phyloP scores from a whole-genome alignment of 495 filamentous ascomycete species.

The Lasiosphaeria miniovina region DNA sequence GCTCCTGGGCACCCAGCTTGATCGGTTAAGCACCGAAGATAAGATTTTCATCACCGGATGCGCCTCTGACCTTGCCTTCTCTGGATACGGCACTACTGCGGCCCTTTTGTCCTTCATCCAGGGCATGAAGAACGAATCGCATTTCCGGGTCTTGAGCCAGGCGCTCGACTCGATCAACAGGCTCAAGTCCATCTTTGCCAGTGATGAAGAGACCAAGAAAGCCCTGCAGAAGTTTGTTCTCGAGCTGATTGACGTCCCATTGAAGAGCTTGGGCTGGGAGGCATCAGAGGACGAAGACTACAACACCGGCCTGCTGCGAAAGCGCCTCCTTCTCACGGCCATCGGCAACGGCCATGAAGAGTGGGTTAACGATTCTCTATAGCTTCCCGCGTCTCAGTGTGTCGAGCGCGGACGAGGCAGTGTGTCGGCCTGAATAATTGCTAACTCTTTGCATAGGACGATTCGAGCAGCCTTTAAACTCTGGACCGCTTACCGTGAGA shows the following conservation, averaged over 20 bases:
- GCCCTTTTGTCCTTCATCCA: slow-evolving; percentile 77
- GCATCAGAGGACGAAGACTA: slow-evolving; percentile 73
- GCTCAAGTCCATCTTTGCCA: slow-evolving; percentile 50
- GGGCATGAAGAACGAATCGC: slow-evolving; percentile 74
- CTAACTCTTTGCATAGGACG: slow-evolving; percentile 45
- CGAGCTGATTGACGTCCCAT: slow-evolving; percentile 65
- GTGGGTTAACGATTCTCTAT: slow-evolving; percentile 42
- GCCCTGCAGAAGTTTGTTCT: slow-evolving; percentile 73
- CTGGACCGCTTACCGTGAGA: slow-evolving; percentile 70
- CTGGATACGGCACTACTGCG: slow-evolving; percentile 76
- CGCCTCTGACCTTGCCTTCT: slow-evolving; percentile 84
- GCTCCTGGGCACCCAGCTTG: slow-evolving; percentile 70
- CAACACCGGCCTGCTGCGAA: slow-evolving; percentile 74
- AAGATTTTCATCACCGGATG: slow-evolving; percentile 89
- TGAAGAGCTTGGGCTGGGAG: slow-evolving; percentile 82
- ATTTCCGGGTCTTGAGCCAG: slow-evolving; percentile 87
- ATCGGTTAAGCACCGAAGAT: slow-evolving; percentile 75
- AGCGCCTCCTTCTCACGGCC: slow-evolving; percentile 71
- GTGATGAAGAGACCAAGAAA: slow-evolving; percentile 51
- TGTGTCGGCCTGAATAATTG: not conserved
- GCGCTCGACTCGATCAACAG: slow-evolving; percentile 63
- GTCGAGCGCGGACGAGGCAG: too few relatives aligned
- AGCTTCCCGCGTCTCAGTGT: not conserved
- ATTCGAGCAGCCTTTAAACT: slow-evolving; percentile 66
- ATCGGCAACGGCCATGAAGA: slow-evolving; percentile 68